Evolutionary conservation across 352 stramenopile genomes (phyloP).

Genomic region (Phytophthora sp.): DNA sequence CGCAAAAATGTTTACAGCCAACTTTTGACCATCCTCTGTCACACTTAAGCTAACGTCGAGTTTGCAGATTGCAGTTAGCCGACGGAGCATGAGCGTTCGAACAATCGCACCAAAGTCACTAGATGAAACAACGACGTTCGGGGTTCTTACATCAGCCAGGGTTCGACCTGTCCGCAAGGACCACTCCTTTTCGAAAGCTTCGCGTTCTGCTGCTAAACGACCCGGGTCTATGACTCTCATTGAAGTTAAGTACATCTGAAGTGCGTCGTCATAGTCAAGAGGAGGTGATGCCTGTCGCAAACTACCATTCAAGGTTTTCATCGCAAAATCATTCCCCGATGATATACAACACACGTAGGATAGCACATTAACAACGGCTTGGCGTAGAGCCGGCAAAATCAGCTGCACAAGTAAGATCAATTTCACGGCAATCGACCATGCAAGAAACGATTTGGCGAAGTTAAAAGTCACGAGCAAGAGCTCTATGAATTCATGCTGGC

Average conservation of each 20-base stretch:
- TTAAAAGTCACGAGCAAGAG: conserved; percentile 23
- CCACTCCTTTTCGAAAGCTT: conserved; percentile 44
- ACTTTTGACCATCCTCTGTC: conserved; percentile 45
- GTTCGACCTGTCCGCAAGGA: conserved; percentile 14
- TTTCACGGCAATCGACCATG: conserved; percentile 30
- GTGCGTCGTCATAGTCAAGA: conserved; percentile 21
- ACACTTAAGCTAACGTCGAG: conserved; percentile 67
- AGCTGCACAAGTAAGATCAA: conserved; percentile 29
- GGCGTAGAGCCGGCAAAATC: conserved; percentile 13
- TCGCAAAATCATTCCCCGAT: not conserved
- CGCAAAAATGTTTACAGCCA: conserved; percentile 59
- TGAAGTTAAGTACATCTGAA: conserved; percentile 17
- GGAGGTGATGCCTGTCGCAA: conserved; percentile 5
- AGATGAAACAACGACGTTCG: conserved; percentile 9
- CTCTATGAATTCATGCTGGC: conserved; percentile 29
- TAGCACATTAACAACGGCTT: not conserved
- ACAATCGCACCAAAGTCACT: conserved; percentile 64
- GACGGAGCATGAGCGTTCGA: conserved; percentile 57
- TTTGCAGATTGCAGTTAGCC: conserved; percentile 53
- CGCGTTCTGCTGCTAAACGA: conserved; percentile 7
- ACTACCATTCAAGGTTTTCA: not conserved
- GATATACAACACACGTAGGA: conserved; percentile 13
- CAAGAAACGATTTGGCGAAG: conserved; percentile 17
- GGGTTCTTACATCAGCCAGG: conserved; percentile 13
- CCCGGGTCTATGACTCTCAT: conserved; percentile 12